Base-by-base conservation (phyloP, 1,284 basidiomycete species). In the Cryptococcus hybrid region DNA sequence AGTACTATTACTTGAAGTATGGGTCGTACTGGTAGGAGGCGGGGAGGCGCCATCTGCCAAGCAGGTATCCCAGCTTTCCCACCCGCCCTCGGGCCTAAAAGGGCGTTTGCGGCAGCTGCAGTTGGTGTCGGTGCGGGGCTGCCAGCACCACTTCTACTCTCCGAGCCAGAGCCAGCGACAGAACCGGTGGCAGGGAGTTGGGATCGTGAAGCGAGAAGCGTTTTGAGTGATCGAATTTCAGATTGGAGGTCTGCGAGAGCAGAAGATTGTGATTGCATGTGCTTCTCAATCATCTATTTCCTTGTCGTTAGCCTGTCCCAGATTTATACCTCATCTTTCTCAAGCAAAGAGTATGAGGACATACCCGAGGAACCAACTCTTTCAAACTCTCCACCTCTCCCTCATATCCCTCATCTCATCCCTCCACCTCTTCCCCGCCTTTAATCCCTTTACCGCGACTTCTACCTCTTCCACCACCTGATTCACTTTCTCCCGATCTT, bases 191-290 rank as follows among this genome's bases (percentile, higher is more conserved):
- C 5, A 83, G 80, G 2, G 82, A 81, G 48, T 78, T 79, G 5
- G n/a, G 46, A n/a, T 50, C 90, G 84, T 61, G 88, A 91, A n/a
- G 93, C 83, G 6, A 99, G 81, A 13, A 99, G 83, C 0, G 93
- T 87, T 76, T 97, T 98, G 62, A 99, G 82, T 0, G 92, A 96
- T 73, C 94, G 93, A 67, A 99, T 84, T 74, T 99, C 95, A 67
- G 91, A 87, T 71, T 98, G 94, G 13, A 99, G 82, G 40, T 82
- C 75, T 60, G 80, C 74, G 13, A 83, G 70, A 5, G 76, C 72
- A 62, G 89, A 85, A 13, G 84, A 83, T 73, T 93, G 89, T 36
- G 83, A 83, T 58, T 92, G 88, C 70, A 92, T 89, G 73, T 90
- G 91, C 80, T 92, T 94, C 60, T 96, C 91, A 59, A 98, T 88